Base-by-base conservation (phyloP, 768 basidiomycete genomes). In the Mycena capillaripes region DNA sequence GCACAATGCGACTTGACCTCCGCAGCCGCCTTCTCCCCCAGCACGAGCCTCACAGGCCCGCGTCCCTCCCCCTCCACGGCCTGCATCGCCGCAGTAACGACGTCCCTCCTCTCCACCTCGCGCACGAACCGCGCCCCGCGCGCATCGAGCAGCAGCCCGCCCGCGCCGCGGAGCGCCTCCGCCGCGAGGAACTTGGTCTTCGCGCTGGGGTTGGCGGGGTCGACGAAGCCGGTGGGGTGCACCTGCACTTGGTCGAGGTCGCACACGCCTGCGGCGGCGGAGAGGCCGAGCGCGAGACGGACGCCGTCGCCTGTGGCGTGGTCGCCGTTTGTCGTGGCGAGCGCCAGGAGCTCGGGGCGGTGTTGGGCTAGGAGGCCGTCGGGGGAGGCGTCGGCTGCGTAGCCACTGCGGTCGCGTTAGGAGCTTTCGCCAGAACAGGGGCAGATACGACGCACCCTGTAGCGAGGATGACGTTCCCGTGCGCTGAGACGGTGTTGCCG, bases 111-210 rank as follows among this genome's bases (percentile, higher is more conserved):
- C 75, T 92, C 90, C 57, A 94, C 85, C 81, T 94, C 93, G 71
- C 93, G 89, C 58, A 91, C 91, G 78, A 94, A 94, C 53, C 93
- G 89, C 73, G 88, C 83, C 25, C 93, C 93, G 42, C 88, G 86
- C 70, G 87, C 88, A 80, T 94, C 92, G 76, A 95, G 83, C 27
- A 95, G 84, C 12, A 95, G 84, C 77, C 92, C 93, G 61, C 93
- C 93, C 48, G 91, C 92, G 69, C 93, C 94, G 77, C 93, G 89
- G n/a, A 95, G 87, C 42, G 93, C 94, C 83, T 94, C 93, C 5
- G 93, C 93, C 46, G 93, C 93, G 66, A 94, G 86, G 87, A 94
- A 94, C 82, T 93, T 93, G 74, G 92, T 91, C 80, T 90, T 90
- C 19, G 91, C 89, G 3, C 83, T 77, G 6, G 92, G 90, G 55